Conservation (phyloP, 2,329 filamentous ascomycete species). For the Zymoseptoria crescenta region DNA sequence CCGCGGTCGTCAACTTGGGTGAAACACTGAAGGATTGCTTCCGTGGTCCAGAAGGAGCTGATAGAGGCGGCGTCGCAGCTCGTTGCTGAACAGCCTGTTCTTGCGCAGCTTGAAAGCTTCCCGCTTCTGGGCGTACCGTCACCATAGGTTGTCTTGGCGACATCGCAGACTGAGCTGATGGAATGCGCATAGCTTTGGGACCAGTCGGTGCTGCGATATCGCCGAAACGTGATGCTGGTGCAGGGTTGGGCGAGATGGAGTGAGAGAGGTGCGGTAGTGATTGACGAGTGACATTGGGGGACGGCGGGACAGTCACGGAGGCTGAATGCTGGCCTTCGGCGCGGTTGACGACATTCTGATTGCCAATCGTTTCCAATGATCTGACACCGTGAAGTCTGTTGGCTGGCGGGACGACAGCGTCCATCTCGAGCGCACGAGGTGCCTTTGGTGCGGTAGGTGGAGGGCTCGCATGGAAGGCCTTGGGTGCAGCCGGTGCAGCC, state of each 20-base stretch:
- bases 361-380: constrained; percentile 23
- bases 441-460: constrained; percentile 27
- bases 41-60: constrained; percentile 28
- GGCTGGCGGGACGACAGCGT: constrained; percentile 14
- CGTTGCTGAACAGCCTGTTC: constrained; percentile 4
- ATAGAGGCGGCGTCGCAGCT: constrained; percentile 23
- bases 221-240: constrained; percentile 16
- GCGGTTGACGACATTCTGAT: constrained; percentile 25
- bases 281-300: constrained; percentile 15
- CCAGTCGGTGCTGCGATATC: constrained; percentile 26
- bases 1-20: constrained; percentile 25
- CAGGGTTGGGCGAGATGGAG: constrained; percentile 18
- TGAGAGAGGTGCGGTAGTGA: constrained; percentile 17
- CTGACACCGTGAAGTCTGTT: constrained; percentile 24
- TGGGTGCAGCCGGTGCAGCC: constrained; percentile 35
- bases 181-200: constrained; percentile 23
- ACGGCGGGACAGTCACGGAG: constrained; percentile 13
- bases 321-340: constrained; percentile 5
- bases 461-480: constrained; percentile 19
- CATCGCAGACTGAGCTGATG: constrained; percentile 15
- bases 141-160: constrained; percentile 23
- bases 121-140: constrained; percentile 20
- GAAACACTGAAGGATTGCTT: constrained; percentile 29
- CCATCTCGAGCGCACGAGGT: constrained; percentile 25
- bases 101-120: constrained; percentile 10